Evolutionary conservation across 2,329 filamentous ascomycete genomes (phyloP), one percentile per base, ranked within the genome.

Genomic region (Fusarium sulawesiense): DNA sequence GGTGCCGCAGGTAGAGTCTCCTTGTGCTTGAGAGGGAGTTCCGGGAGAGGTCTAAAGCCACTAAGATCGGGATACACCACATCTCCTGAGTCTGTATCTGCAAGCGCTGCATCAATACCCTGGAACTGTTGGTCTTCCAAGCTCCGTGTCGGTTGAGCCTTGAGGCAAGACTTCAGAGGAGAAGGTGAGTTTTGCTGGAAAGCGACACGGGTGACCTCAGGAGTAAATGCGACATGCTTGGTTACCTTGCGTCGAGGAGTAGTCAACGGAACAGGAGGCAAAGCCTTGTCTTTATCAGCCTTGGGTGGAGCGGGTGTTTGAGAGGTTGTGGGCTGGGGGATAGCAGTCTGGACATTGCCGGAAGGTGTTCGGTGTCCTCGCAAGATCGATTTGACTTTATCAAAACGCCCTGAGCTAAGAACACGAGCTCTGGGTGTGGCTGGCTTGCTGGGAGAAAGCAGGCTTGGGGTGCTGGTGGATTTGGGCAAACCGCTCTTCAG

Each of bases 181-280:
- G 88, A 88, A 10, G 88, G 88, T 3, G 88, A 87, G 60, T 84
- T 81, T 63, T 87, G 84, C 50, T 76, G 75, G 2, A 55, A 47
- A 20, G 65, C 58, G 47, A 81, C 71, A 0, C 81, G 80, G 67
- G 92, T 87, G 37, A 90, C 90, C 65, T 89, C 89, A 0, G 90
- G 91, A 0, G 92, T 93, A 75, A 97, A 97, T 53, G 92, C 90
- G 37, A 97, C 93, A 59, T 88, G 91, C 82, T 97, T 97, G 20
- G 81, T 78, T 40, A 84, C 77, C 78, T 89, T 92, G 25, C 89
- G 86, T 32, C 90, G 89, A 10, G 91, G 92, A 2, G 91, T 93
- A 7, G 88, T 89, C 57, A 88, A 80, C 8, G 87, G 84, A 20
- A 84, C 77, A 5, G 83, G 77, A 54, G 85, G 85, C 32, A 89